Evolutionary conservation across 768 basidiomycete species (phyloP).

Genomic region (Suillus clintonianus): DNA sequence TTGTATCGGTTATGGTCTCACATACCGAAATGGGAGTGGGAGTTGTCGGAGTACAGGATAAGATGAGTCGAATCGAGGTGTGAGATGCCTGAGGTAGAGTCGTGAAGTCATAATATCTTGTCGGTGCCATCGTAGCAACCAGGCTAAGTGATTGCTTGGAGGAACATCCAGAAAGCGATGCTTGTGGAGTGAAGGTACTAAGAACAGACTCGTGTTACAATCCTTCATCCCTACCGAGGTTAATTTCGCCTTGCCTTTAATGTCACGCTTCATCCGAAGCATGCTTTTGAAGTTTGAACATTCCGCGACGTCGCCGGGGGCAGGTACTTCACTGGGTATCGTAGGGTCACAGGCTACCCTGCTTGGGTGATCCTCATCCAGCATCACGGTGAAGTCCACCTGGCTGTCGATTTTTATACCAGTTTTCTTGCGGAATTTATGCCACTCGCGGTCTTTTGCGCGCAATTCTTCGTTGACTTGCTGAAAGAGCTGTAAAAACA

Average conservation of each 20-base stretch:
- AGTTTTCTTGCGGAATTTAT: neutral
- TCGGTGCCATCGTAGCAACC: neutral
- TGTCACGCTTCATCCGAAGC: neutral
- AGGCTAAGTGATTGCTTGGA: slow-evolving; percentile 1
- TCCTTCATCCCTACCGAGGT: neutral
- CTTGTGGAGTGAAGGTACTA: neutral
- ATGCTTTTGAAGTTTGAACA: neutral
- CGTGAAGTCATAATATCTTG: slow-evolving; percentile 9
- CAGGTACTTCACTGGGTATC: neutral
- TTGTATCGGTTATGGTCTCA: neutral
- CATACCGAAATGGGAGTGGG: slow-evolving; percentile 2
- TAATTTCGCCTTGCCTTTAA: neutral
- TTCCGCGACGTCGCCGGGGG: neutral
- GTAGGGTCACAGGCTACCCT: no score
- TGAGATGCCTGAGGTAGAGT: neutral
- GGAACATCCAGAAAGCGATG: neutral
- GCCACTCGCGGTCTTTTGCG: neutral
- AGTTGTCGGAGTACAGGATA: neutral
- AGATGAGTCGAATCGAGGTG: neutral
- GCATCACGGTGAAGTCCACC: neutral
- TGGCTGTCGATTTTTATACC: neutral
- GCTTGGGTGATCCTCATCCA: neutral
- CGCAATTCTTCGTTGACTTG: neutral
- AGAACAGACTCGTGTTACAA: neutral
- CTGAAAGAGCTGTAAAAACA: neutral